A percentile compares a stretch with the other conserved stretches of the same genome.
Evolutionary conservation across 2,329 filamentous ascomycete species (phyloP).

Genomic region (Alternaria panax): DNA sequence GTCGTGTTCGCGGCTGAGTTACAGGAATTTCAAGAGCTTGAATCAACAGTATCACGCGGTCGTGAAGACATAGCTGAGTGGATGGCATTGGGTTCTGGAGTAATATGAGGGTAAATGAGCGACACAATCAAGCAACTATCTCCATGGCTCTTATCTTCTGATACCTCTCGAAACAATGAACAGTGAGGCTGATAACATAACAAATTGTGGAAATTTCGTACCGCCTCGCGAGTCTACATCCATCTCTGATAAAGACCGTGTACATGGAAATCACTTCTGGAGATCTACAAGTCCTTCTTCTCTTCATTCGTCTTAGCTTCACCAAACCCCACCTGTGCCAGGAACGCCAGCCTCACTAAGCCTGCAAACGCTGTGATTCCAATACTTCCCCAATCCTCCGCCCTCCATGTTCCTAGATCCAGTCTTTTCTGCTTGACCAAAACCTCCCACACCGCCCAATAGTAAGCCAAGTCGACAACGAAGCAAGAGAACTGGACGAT

Average conservation of each 20-base stretch:
- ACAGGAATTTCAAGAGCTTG: slow-evolving; percentile 15
- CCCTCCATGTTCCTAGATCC: slow-evolving; percentile 24
- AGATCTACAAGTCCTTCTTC: slow-evolving; percentile 3
- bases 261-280: neutral
- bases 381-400: slow-evolving; percentile 46
- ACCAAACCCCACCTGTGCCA: slow-evolving; percentile 26
- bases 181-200: neutral
- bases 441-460: slow-evolving; percentile 26
- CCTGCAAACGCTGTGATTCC: slow-evolving; percentile 32
- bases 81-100: neutral
- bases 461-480: slow-evolving; percentile 33
- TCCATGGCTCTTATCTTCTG: neutral
- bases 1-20: slow-evolving; percentile 34
- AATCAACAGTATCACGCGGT: neutral
- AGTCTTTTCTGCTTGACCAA: slow-evolving; percentile 25
- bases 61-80: slow-evolving; percentile 1
- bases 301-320: slow-evolving; percentile 4
- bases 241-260: neutral
- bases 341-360: slow-evolving; percentile 29
- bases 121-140: neutral
- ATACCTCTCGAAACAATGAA: neutral
- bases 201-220: neutral
- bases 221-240: neutral
- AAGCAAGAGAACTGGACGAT: slow-evolving; percentile 31
- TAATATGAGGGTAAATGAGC: neutral